phyloP scores from a whole-genome alignment of 169 alveolate genomes.

The Plasmodium cynomolgi region DNA sequence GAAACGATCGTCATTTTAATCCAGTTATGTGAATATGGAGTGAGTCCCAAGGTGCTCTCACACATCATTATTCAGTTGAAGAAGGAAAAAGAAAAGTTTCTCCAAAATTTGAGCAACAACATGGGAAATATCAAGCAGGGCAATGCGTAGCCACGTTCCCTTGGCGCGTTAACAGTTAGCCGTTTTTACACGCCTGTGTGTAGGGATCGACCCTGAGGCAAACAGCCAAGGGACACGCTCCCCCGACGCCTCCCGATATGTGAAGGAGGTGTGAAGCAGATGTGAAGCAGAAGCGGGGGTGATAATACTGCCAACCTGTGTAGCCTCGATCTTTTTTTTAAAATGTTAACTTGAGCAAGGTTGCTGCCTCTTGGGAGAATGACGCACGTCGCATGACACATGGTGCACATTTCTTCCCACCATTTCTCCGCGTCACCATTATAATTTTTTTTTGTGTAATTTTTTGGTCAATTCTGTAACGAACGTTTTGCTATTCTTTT shows the following conservation, averaged over 20 bases:
- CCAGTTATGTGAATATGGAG: constrained; percentile 80
- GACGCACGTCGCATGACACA: no score
- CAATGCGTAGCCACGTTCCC: neutral
- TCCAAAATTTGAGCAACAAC: constrained; percentile 20
- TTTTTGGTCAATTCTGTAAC: neutral
- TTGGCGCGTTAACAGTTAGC: neutral
- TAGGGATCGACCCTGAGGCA: neutral
- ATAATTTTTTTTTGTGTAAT: no score
- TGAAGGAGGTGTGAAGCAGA: no score
- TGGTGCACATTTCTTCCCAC: neutral
- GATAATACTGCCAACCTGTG: neutral
- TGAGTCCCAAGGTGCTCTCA: constrained; percentile 80
- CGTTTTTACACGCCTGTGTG: neutral
- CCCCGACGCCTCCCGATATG: no score
- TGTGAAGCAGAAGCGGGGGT: neutral
- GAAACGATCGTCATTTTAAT: constrained; percentile 78
- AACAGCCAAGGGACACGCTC: neutral
- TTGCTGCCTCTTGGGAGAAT: neutral
- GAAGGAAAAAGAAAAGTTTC: constrained; percentile 70
- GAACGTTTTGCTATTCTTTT: neutral
- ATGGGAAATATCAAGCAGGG: constrained; percentile 22
- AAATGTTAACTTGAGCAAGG: neutral
- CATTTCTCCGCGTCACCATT: neutral
- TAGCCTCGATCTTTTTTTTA: neutral
- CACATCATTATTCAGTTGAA: constrained; percentile 78